Percentiles rank a stretch among this genome's conserved stretches.
phyloP scores from a whole-genome alignment of 176 grass and related monocot genomes.

The Carex littledalei region DNA sequence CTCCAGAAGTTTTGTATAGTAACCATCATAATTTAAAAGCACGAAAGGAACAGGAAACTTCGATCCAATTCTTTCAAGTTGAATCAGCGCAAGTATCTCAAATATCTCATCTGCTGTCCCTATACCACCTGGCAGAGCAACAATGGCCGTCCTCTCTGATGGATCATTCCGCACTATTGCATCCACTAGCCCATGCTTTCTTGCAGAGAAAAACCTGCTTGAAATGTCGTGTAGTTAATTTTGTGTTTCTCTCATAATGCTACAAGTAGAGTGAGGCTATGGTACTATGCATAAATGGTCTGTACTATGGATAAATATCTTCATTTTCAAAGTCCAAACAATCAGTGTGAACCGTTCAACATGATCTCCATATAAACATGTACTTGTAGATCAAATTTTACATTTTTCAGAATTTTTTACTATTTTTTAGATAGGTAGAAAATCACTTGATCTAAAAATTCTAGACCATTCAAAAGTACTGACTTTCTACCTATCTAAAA shows the following conservation, averaged over 20 bases:
- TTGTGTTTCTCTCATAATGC: background rate
- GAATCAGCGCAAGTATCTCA: slow-evolving; percentile 67
- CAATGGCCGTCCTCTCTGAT: slow-evolving; percentile 36
- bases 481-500: too few relatives aligned
- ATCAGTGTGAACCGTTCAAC: too few relatives aligned
- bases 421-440: too few relatives aligned
- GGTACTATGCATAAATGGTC: too few relatives aligned
- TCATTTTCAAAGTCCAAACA: too few relatives aligned
- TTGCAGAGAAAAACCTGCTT: slow-evolving; percentile 77
- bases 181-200: slow-evolving; percentile 87
- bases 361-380: too few relatives aligned
- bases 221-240: background rate
- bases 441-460: too few relatives aligned
- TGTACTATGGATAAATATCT: too few relatives aligned
- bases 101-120: slow-evolving; percentile 79
- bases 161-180: slow-evolving; percentile 50
- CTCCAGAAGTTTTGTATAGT: slow-evolving; percentile 71
- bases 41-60: slow-evolving; percentile 48
- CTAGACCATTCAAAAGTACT: too few relatives aligned
- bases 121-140: slow-evolving; percentile 65
- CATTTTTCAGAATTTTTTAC: too few relatives aligned
- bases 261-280: background rate
- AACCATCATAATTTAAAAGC: slow-evolving; percentile 79
- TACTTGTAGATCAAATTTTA: too few relatives aligned
- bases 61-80: slow-evolving; percentile 73